Evolutionary conservation across 345 rosid genomes (phyloP).

Genomic region (Gossypium herbaceum): DNA sequence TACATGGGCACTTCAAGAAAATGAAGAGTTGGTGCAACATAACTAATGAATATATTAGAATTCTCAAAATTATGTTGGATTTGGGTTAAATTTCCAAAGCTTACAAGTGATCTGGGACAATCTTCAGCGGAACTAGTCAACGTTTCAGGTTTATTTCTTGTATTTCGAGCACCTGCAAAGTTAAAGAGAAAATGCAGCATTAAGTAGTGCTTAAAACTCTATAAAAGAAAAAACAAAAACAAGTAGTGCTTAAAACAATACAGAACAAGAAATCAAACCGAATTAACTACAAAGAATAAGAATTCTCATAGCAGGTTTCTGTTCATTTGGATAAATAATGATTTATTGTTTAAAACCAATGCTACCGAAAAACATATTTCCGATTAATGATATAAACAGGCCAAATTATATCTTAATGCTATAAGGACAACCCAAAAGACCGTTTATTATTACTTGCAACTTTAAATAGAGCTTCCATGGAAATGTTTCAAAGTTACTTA

Average conservation of each 20-base stretch:
- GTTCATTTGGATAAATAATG: background rate
- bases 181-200: slow-evolving; percentile 9
- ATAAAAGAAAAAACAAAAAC: too few relatives aligned
- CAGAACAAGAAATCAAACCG: slow-evolving; percentile 6
- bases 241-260: background rate
- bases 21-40: too few relatives aligned
- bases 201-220: background rate
- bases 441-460: too few relatives aligned
- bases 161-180: slow-evolving; percentile 40
- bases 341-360: too few relatives aligned
- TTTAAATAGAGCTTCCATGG: background rate
- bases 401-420: background rate
- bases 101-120: background rate
- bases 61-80: too few relatives aligned
- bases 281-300: background rate
- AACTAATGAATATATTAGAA: too few relatives aligned
- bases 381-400: background rate
- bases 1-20: too few relatives aligned
- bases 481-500: slow-evolving; percentile 9
- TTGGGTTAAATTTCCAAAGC: background rate
- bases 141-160: slow-evolving; percentile 30
- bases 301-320: background rate
- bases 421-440: background rate
- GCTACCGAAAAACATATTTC: background rate
- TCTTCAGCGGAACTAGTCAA: slow-evolving; percentile 15